Percentiles rank a stretch among this genome's conserved stretches.
These are phyloP conservation scores for Trametes hirsuta DNA, from an alignment of 1,284 basidiomycete genomes.

Conservation along the genomic window DNA sequence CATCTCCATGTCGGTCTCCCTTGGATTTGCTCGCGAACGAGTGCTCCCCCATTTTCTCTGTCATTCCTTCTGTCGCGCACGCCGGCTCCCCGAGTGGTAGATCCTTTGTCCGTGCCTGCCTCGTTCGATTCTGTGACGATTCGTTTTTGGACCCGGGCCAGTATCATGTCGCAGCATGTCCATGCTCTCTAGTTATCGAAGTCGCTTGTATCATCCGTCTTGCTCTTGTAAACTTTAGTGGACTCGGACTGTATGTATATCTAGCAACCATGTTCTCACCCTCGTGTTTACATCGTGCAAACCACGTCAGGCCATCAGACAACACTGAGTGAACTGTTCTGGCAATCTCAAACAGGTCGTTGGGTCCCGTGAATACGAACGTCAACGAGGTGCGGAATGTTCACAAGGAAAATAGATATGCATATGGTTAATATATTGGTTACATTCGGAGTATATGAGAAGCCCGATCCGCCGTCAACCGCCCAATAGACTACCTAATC, in stretches of 20 bases:
- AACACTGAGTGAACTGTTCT: too few relatives aligned
- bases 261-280: not conserved
- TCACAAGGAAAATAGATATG: too few relatives aligned
- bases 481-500: too few relatives aligned
- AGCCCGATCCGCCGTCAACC: too few relatives aligned
- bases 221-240: not conserved
- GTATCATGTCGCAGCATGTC: not conserved
- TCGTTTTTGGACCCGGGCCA: not conserved
- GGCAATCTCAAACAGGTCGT: too few relatives aligned
- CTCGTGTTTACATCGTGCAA: not conserved
- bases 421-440: too few relatives aligned
- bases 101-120: not conserved
- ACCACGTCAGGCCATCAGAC: too few relatives aligned
- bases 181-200: slow-evolving; percentile 4
- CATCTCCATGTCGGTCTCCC: not conserved
- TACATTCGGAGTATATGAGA: too few relatives aligned
- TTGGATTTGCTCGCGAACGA: not conserved
- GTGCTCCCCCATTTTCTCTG: not conserved
- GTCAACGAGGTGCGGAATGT: too few relatives aligned
- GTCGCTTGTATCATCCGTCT: not conserved
- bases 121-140: not conserved
- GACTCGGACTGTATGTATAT: not conserved
- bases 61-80: too few relatives aligned
- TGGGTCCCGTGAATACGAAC: too few relatives aligned
- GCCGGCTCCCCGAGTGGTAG: too few relatives aligned